A percentile compares a stretch with the other conserved stretches of the same genome.
Conservation (phyloP, 352 stramenopile species). For the Nannochloropsis limnetica region DNA sequence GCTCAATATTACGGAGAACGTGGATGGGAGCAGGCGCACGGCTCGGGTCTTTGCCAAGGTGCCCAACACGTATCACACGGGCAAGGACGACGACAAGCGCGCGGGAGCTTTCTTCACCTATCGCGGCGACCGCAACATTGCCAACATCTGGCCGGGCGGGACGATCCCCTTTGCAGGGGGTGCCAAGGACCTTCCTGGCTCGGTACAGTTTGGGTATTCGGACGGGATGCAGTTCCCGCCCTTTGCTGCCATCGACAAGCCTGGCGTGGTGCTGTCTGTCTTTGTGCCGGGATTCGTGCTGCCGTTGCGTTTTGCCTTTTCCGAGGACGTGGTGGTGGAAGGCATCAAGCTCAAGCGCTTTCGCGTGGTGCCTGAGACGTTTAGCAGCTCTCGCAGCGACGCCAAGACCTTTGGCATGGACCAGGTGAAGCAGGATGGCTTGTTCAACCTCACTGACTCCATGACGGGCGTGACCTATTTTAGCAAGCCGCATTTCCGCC, state of each 20-base stretch:
- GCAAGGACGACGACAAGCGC: neutral
- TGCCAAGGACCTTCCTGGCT: neutral
- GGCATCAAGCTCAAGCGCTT: slow-evolving; percentile 11
- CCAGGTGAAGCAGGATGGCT: neutral
- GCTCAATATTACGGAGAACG: neutral
- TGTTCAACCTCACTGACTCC: neutral
- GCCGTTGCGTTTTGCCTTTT: slow-evolving; percentile 3
- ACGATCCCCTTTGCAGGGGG: slow-evolving; percentile 11
- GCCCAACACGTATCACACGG: slow-evolving; percentile 28
- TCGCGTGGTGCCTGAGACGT: neutral
- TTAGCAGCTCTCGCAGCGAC: slow-evolving; percentile 33
- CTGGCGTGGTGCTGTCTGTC: neutral
- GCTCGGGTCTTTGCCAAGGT: slow-evolving; percentile 31
- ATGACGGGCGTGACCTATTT: slow-evolving; percentile 35
- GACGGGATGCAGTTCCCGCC: slow-evolving; percentile 20
- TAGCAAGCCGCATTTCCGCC: slow-evolving; percentile 2
- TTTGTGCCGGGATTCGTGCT: slow-evolving; percentile 10
- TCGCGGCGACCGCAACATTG: slow-evolving; percentile 19
- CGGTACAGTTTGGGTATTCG: neutral
- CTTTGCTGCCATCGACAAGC: slow-evolving; percentile 20
- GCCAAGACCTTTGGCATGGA: slow-evolving; percentile 25
- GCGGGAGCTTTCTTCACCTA: neutral
- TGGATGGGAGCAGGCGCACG: neutral
- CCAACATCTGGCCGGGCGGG: slow-evolving; percentile 4
- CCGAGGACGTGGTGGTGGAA: neutral